Evolutionary conservation across 371 early-diverging fungal genomes (phyloP).

Genomic region (Mortierella sp.): DNA sequence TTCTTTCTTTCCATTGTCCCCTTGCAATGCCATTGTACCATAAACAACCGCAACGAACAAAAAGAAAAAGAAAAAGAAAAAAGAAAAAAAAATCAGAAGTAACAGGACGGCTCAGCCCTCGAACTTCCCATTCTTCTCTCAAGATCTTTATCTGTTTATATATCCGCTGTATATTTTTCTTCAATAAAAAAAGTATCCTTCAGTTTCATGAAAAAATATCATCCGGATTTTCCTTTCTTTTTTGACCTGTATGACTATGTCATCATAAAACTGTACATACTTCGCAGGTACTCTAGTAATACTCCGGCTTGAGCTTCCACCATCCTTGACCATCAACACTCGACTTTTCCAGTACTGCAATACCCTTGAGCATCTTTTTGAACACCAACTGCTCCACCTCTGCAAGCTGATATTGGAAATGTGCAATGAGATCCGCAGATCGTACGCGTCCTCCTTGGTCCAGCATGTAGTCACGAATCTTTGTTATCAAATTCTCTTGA

Average conservation of each 20-base stretch:
- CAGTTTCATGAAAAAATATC: too few relatives aligned
- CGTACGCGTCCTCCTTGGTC: slow-evolving; percentile 61
- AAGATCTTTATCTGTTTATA: too few relatives aligned
- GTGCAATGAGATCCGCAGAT: slow-evolving; percentile 62
- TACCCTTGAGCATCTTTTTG: slow-evolving; percentile 74
- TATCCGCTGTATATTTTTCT: too few relatives aligned
- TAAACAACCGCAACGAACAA: too few relatives aligned
- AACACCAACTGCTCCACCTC: slow-evolving; percentile 67
- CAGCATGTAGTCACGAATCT: slow-evolving; percentile 66
- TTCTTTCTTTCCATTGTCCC: neutral
- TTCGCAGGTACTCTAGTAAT: slow-evolving; percentile 27
- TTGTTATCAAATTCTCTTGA: slow-evolving; percentile 60
- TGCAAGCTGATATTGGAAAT: slow-evolving; percentile 58
- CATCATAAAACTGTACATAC: neutral
- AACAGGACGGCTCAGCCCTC: too few relatives aligned
- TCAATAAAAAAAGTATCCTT: too few relatives aligned
- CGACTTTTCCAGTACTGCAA: slow-evolving; percentile 65
- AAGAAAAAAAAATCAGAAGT: too few relatives aligned
- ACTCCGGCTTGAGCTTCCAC: slow-evolving; percentile 67
- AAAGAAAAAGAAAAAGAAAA: too few relatives aligned
- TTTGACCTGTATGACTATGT: too few relatives aligned
- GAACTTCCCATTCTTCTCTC: too few relatives aligned
- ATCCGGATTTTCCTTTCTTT: too few relatives aligned
- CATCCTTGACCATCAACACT: slow-evolving; percentile 52
- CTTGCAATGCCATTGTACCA: slow-evolving; percentile 14